A percentile compares a stretch with the other conserved stretches of the same genome.
Evolutionary conservation across 768 basidiomycete genomes (phyloP).

Genomic region (Leccinum rimulosum): DNA sequence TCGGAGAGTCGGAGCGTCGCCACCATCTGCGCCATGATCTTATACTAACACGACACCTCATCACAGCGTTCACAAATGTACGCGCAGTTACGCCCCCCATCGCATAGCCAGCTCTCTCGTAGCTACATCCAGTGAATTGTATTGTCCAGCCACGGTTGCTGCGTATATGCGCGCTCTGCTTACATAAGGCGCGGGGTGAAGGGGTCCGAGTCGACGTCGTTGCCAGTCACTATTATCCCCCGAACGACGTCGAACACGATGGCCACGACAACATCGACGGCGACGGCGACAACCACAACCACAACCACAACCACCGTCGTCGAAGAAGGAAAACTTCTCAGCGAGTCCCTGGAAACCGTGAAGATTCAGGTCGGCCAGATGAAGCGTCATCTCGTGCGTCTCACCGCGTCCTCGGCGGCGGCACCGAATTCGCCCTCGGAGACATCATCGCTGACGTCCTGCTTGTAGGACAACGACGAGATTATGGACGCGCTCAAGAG

Average conservation of each 20-base stretch:
- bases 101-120: too few relatives aligned
- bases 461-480: conserved; percentile 79
- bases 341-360: conserved; percentile 81
- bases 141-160: not conserved
- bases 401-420: not conserved
- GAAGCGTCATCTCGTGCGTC: conserved; percentile 84
- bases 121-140: too few relatives aligned
- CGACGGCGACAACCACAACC: conserved; percentile 14
- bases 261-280: conserved; percentile 20
- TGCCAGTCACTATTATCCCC: not conserved
- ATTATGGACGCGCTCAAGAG: conserved; percentile 99
- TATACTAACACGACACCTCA: too few relatives aligned
- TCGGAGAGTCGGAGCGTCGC: not conserved
- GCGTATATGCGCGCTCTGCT: conserved; percentile 2
- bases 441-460: not conserved
- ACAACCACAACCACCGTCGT: conserved; percentile 31
- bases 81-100: too few relatives aligned
- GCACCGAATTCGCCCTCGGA: not conserved
- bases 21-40: not conserved
- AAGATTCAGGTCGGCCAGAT: conserved; percentile 93
- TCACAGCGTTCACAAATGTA: too few relatives aligned
- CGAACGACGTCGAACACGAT: conserved; percentile 13
- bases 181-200: conserved; percentile 16
- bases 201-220: not conserved
- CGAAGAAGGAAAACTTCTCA: conserved; percentile 82